phyloP scores from a whole-genome alignment of 768 basidiomycete genomes.

The Hypholoma sublateritium region DNA sequence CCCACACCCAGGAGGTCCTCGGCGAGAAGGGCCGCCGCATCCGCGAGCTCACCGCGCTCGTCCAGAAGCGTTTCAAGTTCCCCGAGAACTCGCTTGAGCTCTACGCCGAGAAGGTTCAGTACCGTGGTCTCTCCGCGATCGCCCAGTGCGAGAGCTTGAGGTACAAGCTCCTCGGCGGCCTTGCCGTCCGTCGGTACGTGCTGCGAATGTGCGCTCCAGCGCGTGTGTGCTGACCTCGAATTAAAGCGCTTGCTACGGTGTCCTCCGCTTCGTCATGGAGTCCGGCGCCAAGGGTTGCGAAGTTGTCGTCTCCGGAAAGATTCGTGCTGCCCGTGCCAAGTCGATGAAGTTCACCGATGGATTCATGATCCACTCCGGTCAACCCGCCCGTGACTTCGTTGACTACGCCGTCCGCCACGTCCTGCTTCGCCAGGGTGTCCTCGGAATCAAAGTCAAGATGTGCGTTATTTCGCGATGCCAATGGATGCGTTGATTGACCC shows the following conservation, averaged over 20 bases:
- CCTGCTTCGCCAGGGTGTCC: constrained; percentile 95
- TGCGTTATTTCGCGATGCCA: constrained; percentile 28
- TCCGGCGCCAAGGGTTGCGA: constrained; percentile 99
- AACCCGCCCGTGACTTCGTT: constrained; percentile 94
- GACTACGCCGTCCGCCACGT: constrained; percentile 98
- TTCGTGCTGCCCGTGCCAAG: constrained; percentile 99
- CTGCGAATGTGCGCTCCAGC: not conserved
- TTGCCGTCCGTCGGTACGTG: constrained; percentile 93
- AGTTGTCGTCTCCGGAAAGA: constrained; percentile 99
- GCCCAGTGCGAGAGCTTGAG: constrained; percentile 98
- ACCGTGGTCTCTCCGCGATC: constrained; percentile 96
- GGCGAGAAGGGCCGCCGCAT: constrained; percentile 99
- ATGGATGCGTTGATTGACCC: constrained; percentile 13
- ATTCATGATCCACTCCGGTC: constrained; percentile 99
- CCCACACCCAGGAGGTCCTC: constrained; percentile 98
- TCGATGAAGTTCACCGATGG: constrained; percentile 99
- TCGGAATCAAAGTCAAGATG: constrained; percentile 99
- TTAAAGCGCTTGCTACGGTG: constrained; percentile 82
- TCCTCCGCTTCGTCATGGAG: constrained; percentile 99
- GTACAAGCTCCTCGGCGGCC: constrained; percentile 99
- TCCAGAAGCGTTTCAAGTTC: constrained; percentile 99
- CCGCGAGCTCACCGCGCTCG: constrained; percentile 95
- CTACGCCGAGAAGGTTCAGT: constrained; percentile 99
- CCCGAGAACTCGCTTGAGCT: constrained; percentile 98
- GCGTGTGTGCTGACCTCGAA: not conserved